These are phyloP conservation scores for Psidium friedrichsthalianum DNA, from an alignment of 345 rosid species.

Conservation along the genomic window DNA sequence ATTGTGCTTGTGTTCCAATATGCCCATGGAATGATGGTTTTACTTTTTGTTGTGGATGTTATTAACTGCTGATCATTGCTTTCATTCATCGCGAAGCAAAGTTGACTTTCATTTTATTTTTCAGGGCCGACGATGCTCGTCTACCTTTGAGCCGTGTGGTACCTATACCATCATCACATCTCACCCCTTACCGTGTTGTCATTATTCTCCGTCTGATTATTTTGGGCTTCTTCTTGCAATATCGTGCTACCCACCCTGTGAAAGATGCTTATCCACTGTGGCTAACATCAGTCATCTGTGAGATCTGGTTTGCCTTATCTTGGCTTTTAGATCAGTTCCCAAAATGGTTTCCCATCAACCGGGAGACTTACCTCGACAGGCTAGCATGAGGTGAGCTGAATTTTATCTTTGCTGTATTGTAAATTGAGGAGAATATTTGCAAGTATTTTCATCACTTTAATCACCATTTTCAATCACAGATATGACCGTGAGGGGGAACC, in stretches of 20 bases:
- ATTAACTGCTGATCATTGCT: neutral
- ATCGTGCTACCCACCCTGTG: conserved; percentile 92
- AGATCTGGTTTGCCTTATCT: conserved; percentile 95
- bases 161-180: conserved; percentile 70
- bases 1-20: neutral
- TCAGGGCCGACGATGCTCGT: conserved; percentile 88
- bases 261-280: conserved; percentile 87
- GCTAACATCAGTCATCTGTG: conserved; percentile 88
- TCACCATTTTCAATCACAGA: conserved; percentile 14
- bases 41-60: neutral
- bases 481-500: conserved; percentile 91
- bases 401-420: neutral
- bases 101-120: conserved; percentile 24
- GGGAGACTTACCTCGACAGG: conserved; percentile 86
- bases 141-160: conserved; percentile 89
- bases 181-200: conserved; percentile 78
- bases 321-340: conserved; percentile 98
- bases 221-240: conserved; percentile 92
- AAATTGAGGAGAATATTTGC: neutral
- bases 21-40: neutral
- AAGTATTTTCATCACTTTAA: neutral
- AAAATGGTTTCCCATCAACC: conserved; percentile 79
- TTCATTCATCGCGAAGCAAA: neutral
- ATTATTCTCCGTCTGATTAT: conserved; percentile 91
- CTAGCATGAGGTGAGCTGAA: conserved; percentile 64